Conservation (phyloP, 176 grass and related monocot genomes). For the Oryza officinalis region DNA sequence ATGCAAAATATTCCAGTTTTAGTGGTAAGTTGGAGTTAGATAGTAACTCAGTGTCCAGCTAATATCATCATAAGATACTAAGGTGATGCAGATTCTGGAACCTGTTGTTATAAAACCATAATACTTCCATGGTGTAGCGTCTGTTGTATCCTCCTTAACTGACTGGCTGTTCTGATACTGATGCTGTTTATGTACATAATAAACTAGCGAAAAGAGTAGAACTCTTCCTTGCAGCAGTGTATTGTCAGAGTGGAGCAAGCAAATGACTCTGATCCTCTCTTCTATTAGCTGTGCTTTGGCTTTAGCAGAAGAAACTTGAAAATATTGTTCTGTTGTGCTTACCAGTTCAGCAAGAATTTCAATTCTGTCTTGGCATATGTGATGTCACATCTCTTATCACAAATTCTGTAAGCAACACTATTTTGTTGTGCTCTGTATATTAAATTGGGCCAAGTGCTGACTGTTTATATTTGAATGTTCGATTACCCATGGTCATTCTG, state of each 20-base stretch:
- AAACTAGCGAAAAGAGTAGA: conserved; percentile 12
- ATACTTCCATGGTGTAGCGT: conserved; percentile 20
- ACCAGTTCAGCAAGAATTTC: not conserved
- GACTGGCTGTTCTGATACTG: conserved; percentile 29
- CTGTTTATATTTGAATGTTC: not conserved
- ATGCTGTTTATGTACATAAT: conserved; percentile 57
- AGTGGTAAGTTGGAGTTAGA: conserved; percentile 44
- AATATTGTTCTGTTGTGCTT: not conserved
- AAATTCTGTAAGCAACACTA: not conserved
- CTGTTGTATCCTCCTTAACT: conserved; percentile 37
- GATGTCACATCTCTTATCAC: not conserved
- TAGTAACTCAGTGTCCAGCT: conserved; percentile 38
- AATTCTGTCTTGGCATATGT: not conserved
- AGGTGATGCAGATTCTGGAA: conserved; percentile 40
- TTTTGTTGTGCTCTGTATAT: not conserved
- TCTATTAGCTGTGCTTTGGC: not conserved
- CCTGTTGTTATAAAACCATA: conserved; percentile 14
- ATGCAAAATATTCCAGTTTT: conserved; percentile 27
- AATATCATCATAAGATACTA: conserved; percentile 35
- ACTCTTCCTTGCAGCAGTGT: not conserved
- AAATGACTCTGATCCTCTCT: not conserved
- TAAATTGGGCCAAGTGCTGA: not conserved
- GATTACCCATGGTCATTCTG: not conserved
- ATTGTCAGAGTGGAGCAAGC: not conserved
- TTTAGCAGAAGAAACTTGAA: not conserved